Evolutionary conservation across 495 filamentous ascomycete species (phyloP), one percentile per base, ranked within the genome.

Genomic region (Penicillium steckii): DNA sequence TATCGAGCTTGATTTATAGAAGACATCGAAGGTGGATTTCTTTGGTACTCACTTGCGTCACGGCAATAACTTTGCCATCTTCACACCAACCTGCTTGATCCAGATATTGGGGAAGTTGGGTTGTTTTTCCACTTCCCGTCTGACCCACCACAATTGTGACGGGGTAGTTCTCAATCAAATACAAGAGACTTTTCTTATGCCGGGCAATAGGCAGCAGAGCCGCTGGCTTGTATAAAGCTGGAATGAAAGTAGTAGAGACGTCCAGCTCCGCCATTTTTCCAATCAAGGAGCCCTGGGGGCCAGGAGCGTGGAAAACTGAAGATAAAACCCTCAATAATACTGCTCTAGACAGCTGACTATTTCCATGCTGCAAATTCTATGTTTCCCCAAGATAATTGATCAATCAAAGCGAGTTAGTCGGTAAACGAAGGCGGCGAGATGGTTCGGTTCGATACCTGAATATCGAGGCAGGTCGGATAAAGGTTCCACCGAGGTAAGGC

Each of bases 61-160:
- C 81, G 23, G 83, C 94, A 47, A 99, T 89, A 38, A 86, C 60
- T 60, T 94, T 96, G 54, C 80, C 84, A 67, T 92, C 83, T 46
- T 80, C 78, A 60, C 90, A 93, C 88, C 94, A 97, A 67, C 95
- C 91, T 52, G 90, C 88, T 57, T 91, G 78, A 56, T 95, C 84
- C 13, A 95, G 82, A 61, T 89, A 95, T 57, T 94, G 90, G 13
- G 90, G 90, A 46, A 95, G 83, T 60, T 95, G 90, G 0, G 90
- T 95, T 7, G 89, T 94, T 70, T 95, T 95, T 23, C 90, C 90
- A 23, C 87, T 91, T 9, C 90, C 90, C n/a, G 90, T 95, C 58
- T 95, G 89, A 15, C 90, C 90, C 48, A 95, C 84, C 12, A 95
- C 87, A 48, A 94, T 89, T 3, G 88, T 88, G 49, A 95, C 86